phyloP scores from a whole-genome alignment of 139 green algal species.

The Deuterostichococcus epilithicus region DNA sequence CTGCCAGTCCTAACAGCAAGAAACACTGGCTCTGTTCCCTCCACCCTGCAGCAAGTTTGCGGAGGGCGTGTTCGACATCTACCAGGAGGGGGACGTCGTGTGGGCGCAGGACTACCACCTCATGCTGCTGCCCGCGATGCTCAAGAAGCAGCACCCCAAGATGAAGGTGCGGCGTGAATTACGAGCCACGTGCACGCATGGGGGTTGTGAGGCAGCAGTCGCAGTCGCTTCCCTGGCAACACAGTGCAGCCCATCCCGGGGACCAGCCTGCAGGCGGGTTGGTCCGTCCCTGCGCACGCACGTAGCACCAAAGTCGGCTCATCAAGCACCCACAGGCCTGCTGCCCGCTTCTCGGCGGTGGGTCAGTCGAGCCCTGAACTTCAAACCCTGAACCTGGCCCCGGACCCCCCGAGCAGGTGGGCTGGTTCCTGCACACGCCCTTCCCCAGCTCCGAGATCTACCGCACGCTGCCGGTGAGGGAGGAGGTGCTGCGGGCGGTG shows the following conservation, averaged over 20 bases:
- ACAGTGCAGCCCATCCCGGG: no score
- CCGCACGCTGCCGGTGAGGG: slow-evolving; percentile 72
- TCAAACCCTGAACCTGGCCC: background rate
- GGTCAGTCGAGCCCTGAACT: no score
- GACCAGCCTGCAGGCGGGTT: no score
- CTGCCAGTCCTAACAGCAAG: background rate
- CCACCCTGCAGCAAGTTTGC: slow-evolving; percentile 55
- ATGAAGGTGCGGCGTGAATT: slow-evolving; percentile 60
- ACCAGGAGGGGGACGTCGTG: slow-evolving; percentile 80
- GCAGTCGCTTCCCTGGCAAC: no score
- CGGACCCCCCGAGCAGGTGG: slow-evolving; percentile 63
- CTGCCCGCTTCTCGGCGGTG: no score
- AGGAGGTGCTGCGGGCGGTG: slow-evolving; percentile 83
- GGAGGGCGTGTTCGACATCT: slow-evolving; percentile 73
- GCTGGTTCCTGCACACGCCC: slow-evolving; percentile 90
- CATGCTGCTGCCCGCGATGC: slow-evolving; percentile 86
- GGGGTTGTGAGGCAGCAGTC: background rate
- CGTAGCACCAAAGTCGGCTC: background rate
- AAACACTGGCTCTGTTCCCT: background rate
- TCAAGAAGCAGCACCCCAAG: slow-evolving; percentile 75
- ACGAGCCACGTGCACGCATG: no score
- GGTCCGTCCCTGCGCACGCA: background rate
- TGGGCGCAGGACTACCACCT: slow-evolving; percentile 95
- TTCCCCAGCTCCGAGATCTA: slow-evolving; percentile 88
- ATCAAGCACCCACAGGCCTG: no score